Conservation (phyloP, 306 rosid species). For the Acmispon strigosus region DNA sequence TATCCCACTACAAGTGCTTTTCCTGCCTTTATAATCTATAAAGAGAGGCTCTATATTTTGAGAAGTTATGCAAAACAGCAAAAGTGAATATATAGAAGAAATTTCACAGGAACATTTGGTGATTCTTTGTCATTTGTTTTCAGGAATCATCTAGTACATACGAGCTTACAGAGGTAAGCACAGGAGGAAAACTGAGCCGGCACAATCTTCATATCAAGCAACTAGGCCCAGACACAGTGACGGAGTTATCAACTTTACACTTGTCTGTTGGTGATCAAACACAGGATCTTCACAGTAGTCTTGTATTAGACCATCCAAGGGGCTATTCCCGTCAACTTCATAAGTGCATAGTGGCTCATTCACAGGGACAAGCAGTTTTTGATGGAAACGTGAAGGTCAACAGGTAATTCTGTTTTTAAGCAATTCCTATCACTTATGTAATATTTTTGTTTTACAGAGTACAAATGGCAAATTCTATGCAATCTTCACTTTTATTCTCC, state of each 20-base stretch:
- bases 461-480: not conserved
- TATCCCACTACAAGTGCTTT: not conserved
- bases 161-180: constrained; percentile 74
- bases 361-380: constrained; percentile 84
- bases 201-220: constrained; percentile 89
- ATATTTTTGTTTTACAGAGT: not conserved
- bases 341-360: constrained; percentile 85
- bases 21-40: not conserved
- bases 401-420: constrained; percentile 48
- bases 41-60: not conserved
- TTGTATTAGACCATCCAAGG: constrained; percentile 83
- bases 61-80: constrained; percentile 3
- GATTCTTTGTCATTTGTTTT: constrained; percentile 19
- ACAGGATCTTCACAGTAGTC: constrained; percentile 84
- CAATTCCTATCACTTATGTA: not conserved
- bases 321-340: constrained; percentile 92
- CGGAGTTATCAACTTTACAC: constrained; percentile 77
- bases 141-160: constrained; percentile 76
- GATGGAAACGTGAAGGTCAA: constrained; percentile 89
- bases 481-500: not conserved
- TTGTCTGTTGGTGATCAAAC: constrained; percentile 70
- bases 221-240: constrained; percentile 73
- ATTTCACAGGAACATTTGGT: not conserved
- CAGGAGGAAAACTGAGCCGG: constrained; percentile 81
- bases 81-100: not conserved